phyloP scores from a whole-genome alignment of 768 basidiomycete species.

The Panaeolus cyanescens region DNA sequence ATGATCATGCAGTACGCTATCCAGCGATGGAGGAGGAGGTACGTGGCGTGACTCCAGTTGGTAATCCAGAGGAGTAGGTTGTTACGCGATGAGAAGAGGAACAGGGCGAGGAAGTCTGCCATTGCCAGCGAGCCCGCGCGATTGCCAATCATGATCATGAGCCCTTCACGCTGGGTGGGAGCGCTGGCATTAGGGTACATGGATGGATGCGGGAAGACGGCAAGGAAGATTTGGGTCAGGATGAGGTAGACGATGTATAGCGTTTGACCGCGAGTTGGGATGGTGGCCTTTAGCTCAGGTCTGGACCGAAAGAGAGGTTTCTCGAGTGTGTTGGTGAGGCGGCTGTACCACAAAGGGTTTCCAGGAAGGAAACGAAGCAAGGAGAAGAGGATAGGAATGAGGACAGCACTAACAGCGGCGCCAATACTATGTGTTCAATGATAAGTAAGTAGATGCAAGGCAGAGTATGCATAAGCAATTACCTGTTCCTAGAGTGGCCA shows the following conservation, averaged over 20 bases:
- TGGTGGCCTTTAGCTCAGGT: neutral
- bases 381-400: conserved; percentile 8
- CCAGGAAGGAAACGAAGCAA: conserved; percentile 10
- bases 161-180: neutral
- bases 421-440: neutral
- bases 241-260: conserved; percentile 11
- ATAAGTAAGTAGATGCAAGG: neutral
- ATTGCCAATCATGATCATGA: conserved; percentile 6
- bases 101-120: conserved; percentile 12
- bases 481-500: conserved; percentile 4
- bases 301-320: conserved; percentile 6
- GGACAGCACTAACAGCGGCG: conserved; percentile 7
- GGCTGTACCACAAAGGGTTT: conserved; percentile 11
- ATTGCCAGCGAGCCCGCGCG: conserved; percentile 8
- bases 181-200: conserved; percentile 9
- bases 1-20: conserved; percentile 11
- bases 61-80: conserved; percentile 13
- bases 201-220: conserved; percentile 7
- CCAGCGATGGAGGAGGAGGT: conserved; percentile 13
- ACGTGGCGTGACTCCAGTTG: conserved; percentile 14
- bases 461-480: neutral
- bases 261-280: conserved; percentile 11
- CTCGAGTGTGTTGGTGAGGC: conserved; percentile 3
- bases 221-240: conserved; percentile 8
- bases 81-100: conserved; percentile 13